Evolutionary conservation across 2,329 filamentous ascomycete genomes (phyloP).

Genomic region (Teratosphaeria zuluensis): DNA sequence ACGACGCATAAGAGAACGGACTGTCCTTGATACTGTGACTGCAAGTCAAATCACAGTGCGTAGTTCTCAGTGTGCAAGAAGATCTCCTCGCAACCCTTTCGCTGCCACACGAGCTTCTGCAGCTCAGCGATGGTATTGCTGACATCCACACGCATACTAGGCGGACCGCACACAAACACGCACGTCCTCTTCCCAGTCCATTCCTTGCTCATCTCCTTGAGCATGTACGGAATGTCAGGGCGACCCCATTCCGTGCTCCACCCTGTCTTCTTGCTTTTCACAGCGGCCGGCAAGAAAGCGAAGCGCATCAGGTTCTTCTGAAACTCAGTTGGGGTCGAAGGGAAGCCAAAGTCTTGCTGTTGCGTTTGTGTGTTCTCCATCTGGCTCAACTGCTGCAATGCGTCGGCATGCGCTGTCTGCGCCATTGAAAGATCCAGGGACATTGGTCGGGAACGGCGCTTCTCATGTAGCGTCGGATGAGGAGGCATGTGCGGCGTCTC

Average conservation of each 20-base stretch:
- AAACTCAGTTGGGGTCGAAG: conserved; percentile 73
- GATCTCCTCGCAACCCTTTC: conserved; percentile 73
- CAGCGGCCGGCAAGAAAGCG: conserved; percentile 57
- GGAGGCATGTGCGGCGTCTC: conserved; percentile 23
- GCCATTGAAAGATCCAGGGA: conserved; percentile 35
- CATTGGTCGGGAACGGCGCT: conserved; percentile 33
- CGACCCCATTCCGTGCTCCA: conserved; percentile 91
- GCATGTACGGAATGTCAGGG: conserved; percentile 77
- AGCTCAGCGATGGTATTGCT: conserved; percentile 73
- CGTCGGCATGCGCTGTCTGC: conserved; percentile 25
- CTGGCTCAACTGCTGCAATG: conserved; percentile 8
- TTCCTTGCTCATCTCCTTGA: conserved; percentile 71
- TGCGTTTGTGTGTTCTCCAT: conserved; percentile 6
- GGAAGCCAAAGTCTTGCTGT: conserved; percentile 53
- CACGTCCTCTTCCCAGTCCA: conserved; percentile 72
- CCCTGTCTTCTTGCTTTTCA: conserved; percentile 50
- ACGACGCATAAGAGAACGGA: neutral
- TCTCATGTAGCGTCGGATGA: conserved; percentile 28
- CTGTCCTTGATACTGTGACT: neutral
- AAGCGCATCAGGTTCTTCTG: conserved; percentile 87
- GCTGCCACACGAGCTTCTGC: conserved; percentile 74
- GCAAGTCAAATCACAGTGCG: conserved; percentile 52
- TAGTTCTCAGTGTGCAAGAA: conserved; percentile 95
- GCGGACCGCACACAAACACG: conserved; percentile 87
- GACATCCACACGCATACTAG: conserved; percentile 78